Conservation (phyloP, 805 yeast species). For the Kazachstania psychrophila region DNA sequence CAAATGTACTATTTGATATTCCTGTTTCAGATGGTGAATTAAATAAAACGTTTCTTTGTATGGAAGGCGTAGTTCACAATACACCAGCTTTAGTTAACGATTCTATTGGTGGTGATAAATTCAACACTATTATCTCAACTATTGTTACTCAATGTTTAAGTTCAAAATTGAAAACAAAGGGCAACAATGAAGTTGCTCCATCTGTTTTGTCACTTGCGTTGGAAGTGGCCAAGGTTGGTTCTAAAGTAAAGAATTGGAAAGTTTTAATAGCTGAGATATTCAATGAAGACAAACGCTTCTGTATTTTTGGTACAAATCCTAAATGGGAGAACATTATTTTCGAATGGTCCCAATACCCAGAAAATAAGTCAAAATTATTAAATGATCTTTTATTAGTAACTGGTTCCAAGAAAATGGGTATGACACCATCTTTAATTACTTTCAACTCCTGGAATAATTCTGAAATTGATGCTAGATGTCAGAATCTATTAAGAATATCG, state of each 20-base stretch:
- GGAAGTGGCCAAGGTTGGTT: constrained; percentile 21
- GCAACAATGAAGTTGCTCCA: constrained; percentile 30
- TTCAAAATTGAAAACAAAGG: constrained; percentile 43
- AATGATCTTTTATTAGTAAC: constrained; percentile 21
- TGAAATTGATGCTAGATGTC: constrained; percentile 45
- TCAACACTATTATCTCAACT: constrained; percentile 38
- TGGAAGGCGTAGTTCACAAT: constrained; percentile 13
- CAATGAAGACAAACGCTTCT: constrained; percentile 37
- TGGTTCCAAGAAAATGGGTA: constrained; percentile 34
- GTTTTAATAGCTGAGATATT: constrained; percentile 52
- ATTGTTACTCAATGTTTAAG: constrained; percentile 45
- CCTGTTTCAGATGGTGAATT: constrained; percentile 15
- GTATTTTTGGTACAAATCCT: constrained; percentile 9
- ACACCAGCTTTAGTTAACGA: constrained; percentile 20
- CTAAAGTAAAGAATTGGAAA: constrained; percentile 52
- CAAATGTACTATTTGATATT: constrained; percentile 23
- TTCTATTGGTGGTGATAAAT: constrained; percentile 41
- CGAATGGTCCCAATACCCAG: constrained; percentile 47
- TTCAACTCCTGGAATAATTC: constrained; percentile 65
- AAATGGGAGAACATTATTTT: constrained; percentile 49
- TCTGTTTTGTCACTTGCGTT: constrained; percentile 39
- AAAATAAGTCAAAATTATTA: constrained; percentile 46
- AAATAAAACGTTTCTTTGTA: constrained; percentile 7
- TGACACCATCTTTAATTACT: constrained; percentile 43
- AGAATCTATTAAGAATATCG: constrained; percentile 51